These are phyloP conservation scores for Penicillium tannophilum DNA, from an alignment of 495 filamentous ascomycete species.

Conservation along the genomic window DNA sequence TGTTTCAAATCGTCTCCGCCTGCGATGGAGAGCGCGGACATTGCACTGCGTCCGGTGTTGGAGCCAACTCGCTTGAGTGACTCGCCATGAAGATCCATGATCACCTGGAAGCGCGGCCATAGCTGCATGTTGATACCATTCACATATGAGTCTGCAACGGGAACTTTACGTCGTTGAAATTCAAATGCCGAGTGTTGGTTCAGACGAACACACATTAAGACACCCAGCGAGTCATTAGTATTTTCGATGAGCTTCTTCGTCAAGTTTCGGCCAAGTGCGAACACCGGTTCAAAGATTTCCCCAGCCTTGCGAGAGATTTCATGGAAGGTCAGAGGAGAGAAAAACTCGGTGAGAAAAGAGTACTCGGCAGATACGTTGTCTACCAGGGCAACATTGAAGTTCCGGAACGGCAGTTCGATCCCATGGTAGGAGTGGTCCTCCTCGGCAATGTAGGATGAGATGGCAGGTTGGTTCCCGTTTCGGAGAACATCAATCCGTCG, in stretches of 20 bases:
- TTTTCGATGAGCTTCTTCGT: slow-evolving; percentile 76
- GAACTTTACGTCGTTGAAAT: slow-evolving; percentile 86
- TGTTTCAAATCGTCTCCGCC: slow-evolving; percentile 60
- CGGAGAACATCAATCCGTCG: slow-evolving; percentile 79
- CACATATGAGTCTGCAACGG: slow-evolving; percentile 85
- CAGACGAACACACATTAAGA: slow-evolving; percentile 86
- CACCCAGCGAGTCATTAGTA: slow-evolving; percentile 80
- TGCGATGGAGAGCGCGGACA: slow-evolving; percentile 57
- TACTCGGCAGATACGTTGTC: slow-evolving; percentile 97
- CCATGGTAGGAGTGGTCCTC: slow-evolving; percentile 84
- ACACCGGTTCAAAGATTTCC: slow-evolving; percentile 83
- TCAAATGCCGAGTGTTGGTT: slow-evolving; percentile 94
- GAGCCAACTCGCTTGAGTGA: slow-evolving; percentile 67
- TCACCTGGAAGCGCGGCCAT: slow-evolving; percentile 91
- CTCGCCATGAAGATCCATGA: slow-evolving; percentile 92
- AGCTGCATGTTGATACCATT: slow-evolving; percentile 94
- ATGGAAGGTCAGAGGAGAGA: slow-evolving; percentile 63
- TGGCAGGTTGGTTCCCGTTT: slow-evolving; percentile 66
- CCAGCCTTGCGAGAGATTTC: slow-evolving; percentile 66
- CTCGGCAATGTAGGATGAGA: slow-evolving; percentile 82
- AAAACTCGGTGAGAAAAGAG: slow-evolving; percentile 88
- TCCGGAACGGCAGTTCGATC: slow-evolving; percentile 84
- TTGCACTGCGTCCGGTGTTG: slow-evolving; percentile 53
- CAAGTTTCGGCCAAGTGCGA: slow-evolving; percentile 73
- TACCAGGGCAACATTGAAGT: slow-evolving; percentile 90